Percentiles rank a stretch among this genome's conserved stretches.
Conservation (phyloP, 2,329 filamentous ascomycete genomes). For the Paraphoma sp. region DNA sequence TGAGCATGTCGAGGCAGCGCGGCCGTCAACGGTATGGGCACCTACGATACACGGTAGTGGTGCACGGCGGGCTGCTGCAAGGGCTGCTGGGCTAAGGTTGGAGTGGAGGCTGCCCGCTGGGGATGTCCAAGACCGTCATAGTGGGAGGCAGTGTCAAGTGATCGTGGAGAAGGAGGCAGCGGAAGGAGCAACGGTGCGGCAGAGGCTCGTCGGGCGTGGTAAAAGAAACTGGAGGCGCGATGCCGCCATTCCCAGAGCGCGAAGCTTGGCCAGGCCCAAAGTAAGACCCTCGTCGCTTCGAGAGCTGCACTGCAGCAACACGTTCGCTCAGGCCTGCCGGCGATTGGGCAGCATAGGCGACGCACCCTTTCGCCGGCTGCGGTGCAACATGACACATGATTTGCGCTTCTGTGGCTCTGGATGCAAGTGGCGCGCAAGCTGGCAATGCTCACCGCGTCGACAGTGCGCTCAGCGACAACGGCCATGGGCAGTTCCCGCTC, state of each 20-base stretch:
- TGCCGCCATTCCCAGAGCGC: slow-evolving; percentile 17
- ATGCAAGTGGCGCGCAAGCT: not conserved
- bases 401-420: slow-evolving; percentile 1
- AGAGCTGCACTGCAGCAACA: not conserved
- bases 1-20: slow-evolving; percentile 38
- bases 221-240: slow-evolving; percentile 13
- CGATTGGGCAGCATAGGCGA: not conserved
- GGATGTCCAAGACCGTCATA: slow-evolving; percentile 24
- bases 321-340: not conserved
- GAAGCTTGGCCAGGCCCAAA: slow-evolving; percentile 10
- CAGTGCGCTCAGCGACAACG: not conserved
- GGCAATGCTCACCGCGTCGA: slow-evolving; percentile 4
- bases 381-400: slow-evolving; percentile 1
- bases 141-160: slow-evolving; percentile 6
- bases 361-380: slow-evolving; percentile 1
- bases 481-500: not conserved
- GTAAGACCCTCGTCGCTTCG: not conserved
- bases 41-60: not conserved
- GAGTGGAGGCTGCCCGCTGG: slow-evolving; percentile 14
- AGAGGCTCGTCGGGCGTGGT: slow-evolving; percentile 18
- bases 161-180: slow-evolving; percentile 16
- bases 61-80: slow-evolving; percentile 1
- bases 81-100: slow-evolving; percentile 7
- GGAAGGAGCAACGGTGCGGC: slow-evolving; percentile 13
- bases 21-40: not conserved